phyloP scores from a whole-genome alignment of 108 stramenopile species.

The Cyclotella cryptica region DNA sequence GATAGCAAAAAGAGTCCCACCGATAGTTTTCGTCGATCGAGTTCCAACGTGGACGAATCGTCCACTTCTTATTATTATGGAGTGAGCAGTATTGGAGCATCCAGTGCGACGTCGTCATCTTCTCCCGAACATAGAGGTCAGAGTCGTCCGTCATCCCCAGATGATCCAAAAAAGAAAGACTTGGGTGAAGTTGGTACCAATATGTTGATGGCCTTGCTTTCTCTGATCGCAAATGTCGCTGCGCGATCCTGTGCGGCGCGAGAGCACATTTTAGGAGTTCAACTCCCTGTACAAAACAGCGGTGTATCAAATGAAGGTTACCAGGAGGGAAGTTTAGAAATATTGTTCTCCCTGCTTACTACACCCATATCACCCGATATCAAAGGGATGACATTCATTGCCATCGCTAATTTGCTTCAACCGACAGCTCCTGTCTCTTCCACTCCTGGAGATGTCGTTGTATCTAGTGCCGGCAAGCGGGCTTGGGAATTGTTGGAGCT shows the following conservation, averaged over 20 bases:
- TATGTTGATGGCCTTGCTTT: constrained; percentile 54
- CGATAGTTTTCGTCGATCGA: constrained; percentile 33
- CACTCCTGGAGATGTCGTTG: constrained; percentile 11
- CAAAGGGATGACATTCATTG: constrained; percentile 69
- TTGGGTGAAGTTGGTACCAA: constrained; percentile 61
- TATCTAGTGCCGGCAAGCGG: constrained; percentile 43
- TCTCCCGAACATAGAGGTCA: constrained; percentile 28
- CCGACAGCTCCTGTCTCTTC: constrained; percentile 12
- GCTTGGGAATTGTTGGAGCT: constrained; percentile 82
- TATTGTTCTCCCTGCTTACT: constrained; percentile 74
- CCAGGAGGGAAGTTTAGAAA: constrained; percentile 64
- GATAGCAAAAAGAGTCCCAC: constrained; percentile 34
- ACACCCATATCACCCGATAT: constrained; percentile 63
- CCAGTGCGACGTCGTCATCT: constrained; percentile 21
- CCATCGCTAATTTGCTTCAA: constrained; percentile 76
- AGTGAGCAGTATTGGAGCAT: constrained; percentile 44
- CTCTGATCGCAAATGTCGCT: constrained; percentile 71
- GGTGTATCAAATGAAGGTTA: constrained; percentile 19
- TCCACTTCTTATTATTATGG: constrained; percentile 83
- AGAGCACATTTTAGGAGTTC: constrained; percentile 57
- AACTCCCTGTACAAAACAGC: constrained; percentile 45
- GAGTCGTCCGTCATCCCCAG: constrained; percentile 25
- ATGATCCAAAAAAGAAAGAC: constrained; percentile 57
- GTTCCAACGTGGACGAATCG: constrained; percentile 27
- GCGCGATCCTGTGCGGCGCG: constrained; percentile 56